phyloP scores from a whole-genome alignment of 2,329 filamentous ascomycete genomes.

The Colletotrichum costaricense region DNA sequence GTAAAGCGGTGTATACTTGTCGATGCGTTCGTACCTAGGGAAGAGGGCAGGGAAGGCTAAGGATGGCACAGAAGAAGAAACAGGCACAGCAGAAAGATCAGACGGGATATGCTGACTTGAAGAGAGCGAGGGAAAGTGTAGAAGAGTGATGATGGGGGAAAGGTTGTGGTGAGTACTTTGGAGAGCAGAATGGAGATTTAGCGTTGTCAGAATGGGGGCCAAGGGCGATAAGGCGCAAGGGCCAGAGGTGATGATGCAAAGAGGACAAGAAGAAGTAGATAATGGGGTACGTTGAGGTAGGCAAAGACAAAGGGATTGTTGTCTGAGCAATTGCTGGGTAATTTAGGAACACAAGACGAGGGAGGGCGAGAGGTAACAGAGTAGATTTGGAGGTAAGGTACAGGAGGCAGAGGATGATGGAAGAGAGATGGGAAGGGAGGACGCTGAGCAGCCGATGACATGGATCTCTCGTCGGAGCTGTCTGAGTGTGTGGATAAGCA shows the following conservation, averaged over 20 bases:
- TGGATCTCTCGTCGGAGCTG: slow-evolving; percentile 19
- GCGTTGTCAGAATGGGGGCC: not conserved
- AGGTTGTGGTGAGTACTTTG: not conserved
- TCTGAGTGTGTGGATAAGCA: not conserved
- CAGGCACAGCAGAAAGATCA: slow-evolving; percentile 20
- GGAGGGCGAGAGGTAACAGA: not conserved
- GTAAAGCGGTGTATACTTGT: not conserved
- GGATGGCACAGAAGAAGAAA: slow-evolving; percentile 7
- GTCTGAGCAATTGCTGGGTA: not conserved
- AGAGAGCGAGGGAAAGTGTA: not conserved
- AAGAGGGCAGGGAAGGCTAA: slow-evolving; percentile 2
- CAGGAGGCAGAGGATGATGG: not conserved
- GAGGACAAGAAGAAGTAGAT: slow-evolving; percentile 4
- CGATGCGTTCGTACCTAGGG: slow-evolving; percentile 2
- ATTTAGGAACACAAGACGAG: not conserved
- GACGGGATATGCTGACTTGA: slow-evolving; percentile 25
- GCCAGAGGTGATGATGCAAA: slow-evolving; percentile 28
- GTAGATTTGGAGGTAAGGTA: not conserved
- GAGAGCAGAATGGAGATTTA: not conserved
- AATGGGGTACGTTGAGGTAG: too few species aligned
- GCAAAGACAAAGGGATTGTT: slow-evolving; percentile 26
- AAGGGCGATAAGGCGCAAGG: slow-evolving; percentile 19
- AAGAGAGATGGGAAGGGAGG: slow-evolving; percentile 2
- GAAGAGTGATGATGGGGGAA: not conserved
- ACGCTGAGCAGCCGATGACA: slow-evolving; percentile 19